A percentile compares a stretch with the other conserved stretches of the same genome.
These are phyloP conservation scores for Trichophyton benhamiae DNA, from an alignment of 2,329 filamentous ascomycete species.

Conservation along the genomic window DNA sequence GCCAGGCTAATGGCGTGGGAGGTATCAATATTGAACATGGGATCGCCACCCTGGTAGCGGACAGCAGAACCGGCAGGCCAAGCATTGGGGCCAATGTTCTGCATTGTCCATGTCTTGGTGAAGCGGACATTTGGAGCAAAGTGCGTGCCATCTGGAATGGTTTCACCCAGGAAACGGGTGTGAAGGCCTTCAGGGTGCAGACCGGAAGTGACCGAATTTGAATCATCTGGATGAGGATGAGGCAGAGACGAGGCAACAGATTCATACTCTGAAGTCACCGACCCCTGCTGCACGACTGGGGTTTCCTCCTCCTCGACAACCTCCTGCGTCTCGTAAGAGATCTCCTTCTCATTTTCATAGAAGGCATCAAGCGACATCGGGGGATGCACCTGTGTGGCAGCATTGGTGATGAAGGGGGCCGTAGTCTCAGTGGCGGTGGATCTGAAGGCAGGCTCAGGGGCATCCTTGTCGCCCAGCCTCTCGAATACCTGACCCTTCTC, in stretches of 20 bases:
- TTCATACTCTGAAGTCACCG: background rate
- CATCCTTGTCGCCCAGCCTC: slow-evolving; percentile 56
- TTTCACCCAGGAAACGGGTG: slow-evolving; percentile 65
- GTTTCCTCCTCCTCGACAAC: slow-evolving; percentile 16
- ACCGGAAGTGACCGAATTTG: slow-evolving; percentile 21
- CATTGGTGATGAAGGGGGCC: slow-evolving; percentile 37
- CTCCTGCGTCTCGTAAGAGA: background rate
- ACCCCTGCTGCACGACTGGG: background rate
- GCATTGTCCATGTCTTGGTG: slow-evolving; percentile 80
- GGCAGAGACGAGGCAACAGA: background rate
- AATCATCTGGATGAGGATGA: slow-evolving; percentile 16
- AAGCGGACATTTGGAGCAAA: slow-evolving; percentile 62
- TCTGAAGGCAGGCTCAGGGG: slow-evolving; percentile 20
- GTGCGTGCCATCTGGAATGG: slow-evolving; percentile 62
- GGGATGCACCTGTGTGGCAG: slow-evolving; percentile 29
- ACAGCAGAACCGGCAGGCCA: slow-evolving; percentile 21
- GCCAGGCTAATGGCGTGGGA: slow-evolving; percentile 64
- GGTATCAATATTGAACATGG: slow-evolving; percentile 86
- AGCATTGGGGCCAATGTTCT: slow-evolving; percentile 74
- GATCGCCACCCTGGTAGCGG: slow-evolving; percentile 79
- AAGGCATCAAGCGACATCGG: background rate
- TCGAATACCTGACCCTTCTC: slow-evolving; percentile 52
- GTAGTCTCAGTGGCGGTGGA: slow-evolving; percentile 43
- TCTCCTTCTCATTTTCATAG: background rate
- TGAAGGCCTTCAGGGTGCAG: slow-evolving; percentile 27